Conservation (phyloP, 768 basidiomycete species). For the Gloeophyllum trabeum region DNA sequence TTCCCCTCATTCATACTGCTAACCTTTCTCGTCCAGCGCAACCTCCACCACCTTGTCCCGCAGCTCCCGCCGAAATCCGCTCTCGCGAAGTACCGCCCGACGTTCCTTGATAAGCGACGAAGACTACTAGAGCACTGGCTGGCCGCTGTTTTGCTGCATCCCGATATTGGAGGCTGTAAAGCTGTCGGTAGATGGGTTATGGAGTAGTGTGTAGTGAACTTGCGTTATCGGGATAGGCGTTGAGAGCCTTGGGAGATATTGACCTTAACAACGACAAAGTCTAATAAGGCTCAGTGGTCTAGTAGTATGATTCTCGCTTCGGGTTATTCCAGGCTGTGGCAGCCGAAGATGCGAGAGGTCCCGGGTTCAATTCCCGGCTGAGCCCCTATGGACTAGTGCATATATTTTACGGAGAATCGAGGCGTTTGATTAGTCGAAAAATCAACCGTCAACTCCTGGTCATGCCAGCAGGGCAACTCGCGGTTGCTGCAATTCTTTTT, state of each 20-base stretch:
- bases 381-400: background rate
- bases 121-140: conserved; percentile 59
- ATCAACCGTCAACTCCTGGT: no score
- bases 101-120: conserved; percentile 55
- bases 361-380: background rate
- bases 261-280: background rate
- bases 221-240: no score
- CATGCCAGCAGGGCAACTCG: no score
- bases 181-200: conserved; percentile 55
- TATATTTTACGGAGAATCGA: no score
- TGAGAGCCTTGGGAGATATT: no score
- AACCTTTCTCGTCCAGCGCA: conserved; percentile 19
- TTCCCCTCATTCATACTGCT: background rate
- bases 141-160: conserved; percentile 50
- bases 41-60: conserved; percentile 38
- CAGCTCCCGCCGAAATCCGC: conserved; percentile 59
- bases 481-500: no score
- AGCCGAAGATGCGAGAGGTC: background rate
- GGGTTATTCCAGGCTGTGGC: no score
- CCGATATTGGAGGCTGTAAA: conserved; percentile 54
- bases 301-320: background rate
- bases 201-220: conserved; percentile 18
- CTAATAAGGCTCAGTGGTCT: background rate
- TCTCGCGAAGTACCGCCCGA: conserved; percentile 51
- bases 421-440: no score